Base-by-base conservation (phyloP, 2,329 filamentous ascomycete species). In the Curvularia sp. region DNA sequence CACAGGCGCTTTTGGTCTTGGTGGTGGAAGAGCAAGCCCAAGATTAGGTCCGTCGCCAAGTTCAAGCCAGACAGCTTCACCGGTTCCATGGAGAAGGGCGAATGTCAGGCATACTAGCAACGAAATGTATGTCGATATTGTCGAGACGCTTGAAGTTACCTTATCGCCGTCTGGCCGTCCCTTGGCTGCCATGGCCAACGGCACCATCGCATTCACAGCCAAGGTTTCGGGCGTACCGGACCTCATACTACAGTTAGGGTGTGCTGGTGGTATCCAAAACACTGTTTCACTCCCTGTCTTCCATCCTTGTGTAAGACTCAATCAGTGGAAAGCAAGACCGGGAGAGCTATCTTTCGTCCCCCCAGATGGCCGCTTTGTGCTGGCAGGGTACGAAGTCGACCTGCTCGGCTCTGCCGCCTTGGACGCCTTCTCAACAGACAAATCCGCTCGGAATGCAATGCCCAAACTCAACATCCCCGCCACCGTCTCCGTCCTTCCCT, bases 61-160 rank as follows among this genome's bases (percentile, higher is more conserved):
- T 50, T 65, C 63, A 57, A 58, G 20, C 39, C 77, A 70, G 69
- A 64, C 77, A 68, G 57, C 80, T 72, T 65, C 83, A 74, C 57
- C 87, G 2, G 86, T 98, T 41, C 93, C 93, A 1, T 99, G 95
- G 95, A 87, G 95, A 61, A 85, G 93, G 60, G 88, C 92, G 39
- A 97, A 97, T 71, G 95, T 99, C 53, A 86, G 93, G 15, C 95
- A 99, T 77, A 98, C 94, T 4, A 96, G 91, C 55, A 99, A 98
- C 78, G 95, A 99, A 77, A 84, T 99, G 66, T 98, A 98, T 75
- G 94, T 97, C 57, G 95, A 99, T 75, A 88, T 99, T 12, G 88
- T 99, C 61, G 95, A 99, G 80, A 92, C 91, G 1, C 82, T 99
- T 0, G 87, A 88, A 1, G 92, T 97, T 41, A 97, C 90, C 0